Evolutionary conservation across 495 filamentous ascomycete species (phyloP).

Genomic region (Annulohypoxylon bovei): DNA sequence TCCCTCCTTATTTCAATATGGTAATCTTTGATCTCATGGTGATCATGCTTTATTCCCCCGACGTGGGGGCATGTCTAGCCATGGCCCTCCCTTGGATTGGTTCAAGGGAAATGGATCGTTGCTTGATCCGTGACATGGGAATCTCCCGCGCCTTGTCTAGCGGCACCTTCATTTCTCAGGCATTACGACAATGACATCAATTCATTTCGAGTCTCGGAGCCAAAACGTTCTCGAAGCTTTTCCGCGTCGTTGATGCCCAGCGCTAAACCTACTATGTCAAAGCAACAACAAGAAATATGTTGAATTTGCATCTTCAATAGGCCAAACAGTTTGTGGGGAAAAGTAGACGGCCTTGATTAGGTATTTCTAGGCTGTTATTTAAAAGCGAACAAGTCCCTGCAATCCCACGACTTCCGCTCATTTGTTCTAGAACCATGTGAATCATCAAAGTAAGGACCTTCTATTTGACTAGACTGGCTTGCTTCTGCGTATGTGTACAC

Average conservation of each 20-base stretch:
- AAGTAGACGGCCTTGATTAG: not conserved
- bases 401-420: slow-evolving; percentile 9
- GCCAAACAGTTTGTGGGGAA: not conserved
- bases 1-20: slow-evolving; percentile 18
- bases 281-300: not conserved
- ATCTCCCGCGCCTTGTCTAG: slow-evolving; percentile 43
- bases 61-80: slow-evolving; percentile 1
- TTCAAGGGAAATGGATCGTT: slow-evolving; percentile 30
- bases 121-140: slow-evolving; percentile 40
- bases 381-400: slow-evolving; percentile 11
- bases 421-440: slow-evolving; percentile 26
- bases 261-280: not conserved
- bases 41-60: slow-evolving; percentile 27
- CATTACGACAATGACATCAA: slow-evolving; percentile 43
- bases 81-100: slow-evolving; percentile 6
- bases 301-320: not conserved
- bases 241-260: not conserved
- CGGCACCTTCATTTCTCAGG: slow-evolving; percentile 43
- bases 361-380: not conserved
- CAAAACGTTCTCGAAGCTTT: slow-evolving; percentile 40
- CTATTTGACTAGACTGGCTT: not conserved
- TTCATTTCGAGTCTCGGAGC: slow-evolving; percentile 30
- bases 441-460: not conserved
- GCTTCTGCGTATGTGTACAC: not conserved
- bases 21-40: slow-evolving; percentile 23